Percentiles rank a stretch among this genome's conserved stretches.
Evolutionary conservation across 78 protist genomes (phyloP).

Genomic region (Bigelowiella natans): DNA sequence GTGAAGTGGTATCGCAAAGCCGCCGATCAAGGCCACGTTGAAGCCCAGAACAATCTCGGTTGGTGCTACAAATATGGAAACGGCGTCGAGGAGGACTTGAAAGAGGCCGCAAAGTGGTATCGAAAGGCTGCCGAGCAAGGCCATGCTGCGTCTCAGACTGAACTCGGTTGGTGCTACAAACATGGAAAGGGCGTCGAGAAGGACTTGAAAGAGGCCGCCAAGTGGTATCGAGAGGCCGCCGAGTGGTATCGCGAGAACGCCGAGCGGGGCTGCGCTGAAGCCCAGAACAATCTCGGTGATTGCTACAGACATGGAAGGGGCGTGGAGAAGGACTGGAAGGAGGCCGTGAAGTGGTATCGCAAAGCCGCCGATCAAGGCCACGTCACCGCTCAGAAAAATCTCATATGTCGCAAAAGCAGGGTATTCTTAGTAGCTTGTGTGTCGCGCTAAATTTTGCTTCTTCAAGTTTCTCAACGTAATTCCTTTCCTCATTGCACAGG

Average conservation of each 20-base stretch:
- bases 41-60: too few species aligned
- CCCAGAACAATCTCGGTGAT: background rate
- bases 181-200: background rate
- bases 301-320: constrained; percentile 3
- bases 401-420: too few species aligned
- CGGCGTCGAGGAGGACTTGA: too few species aligned
- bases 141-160: background rate
- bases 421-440: too few species aligned
- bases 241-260: background rate
- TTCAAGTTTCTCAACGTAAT: too few species aligned
- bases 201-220: background rate
- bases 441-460: too few species aligned
- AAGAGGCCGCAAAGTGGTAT: too few species aligned
- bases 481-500: too few species aligned
- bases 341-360: background rate
- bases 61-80: too few species aligned
- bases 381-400: background rate
- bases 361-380: background rate
- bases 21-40: too few species aligned
- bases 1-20: too few species aligned
- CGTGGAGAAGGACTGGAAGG: background rate
- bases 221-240: background rate
- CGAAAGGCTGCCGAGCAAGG: background rate
- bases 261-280: background rate
- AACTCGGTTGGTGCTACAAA: background rate